These are phyloP conservation scores for Alternaria ethzedia DNA, from an alignment of 2,329 filamentous ascomycete genomes.

Conservation along the genomic window DNA sequence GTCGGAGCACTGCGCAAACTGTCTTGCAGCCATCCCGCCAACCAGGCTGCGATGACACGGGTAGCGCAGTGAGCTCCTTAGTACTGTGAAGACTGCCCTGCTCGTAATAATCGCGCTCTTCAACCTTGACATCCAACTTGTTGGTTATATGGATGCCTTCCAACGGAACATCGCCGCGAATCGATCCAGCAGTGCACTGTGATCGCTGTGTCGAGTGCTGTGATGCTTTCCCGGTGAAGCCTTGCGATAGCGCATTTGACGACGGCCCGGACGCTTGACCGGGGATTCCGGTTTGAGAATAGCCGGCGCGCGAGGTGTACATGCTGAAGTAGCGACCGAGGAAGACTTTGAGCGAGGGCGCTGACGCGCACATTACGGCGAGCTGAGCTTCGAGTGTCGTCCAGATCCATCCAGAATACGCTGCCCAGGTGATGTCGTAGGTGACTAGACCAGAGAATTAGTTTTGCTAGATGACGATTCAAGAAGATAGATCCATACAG, in stretches of 20 bases:
- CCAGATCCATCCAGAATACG: slow-evolving; percentile 50
- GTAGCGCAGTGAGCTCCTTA: slow-evolving; percentile 24
- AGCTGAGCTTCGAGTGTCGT: slow-evolving; percentile 51
- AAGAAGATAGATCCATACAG: slow-evolving; percentile 12
- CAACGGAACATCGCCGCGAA: slow-evolving; percentile 21
- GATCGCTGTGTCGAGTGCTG: background rate
- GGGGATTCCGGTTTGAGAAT: slow-evolving; percentile 9
- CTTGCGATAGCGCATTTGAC: background rate
- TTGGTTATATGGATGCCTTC: slow-evolving; percentile 30
- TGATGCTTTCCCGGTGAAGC: background rate
- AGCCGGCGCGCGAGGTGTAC: slow-evolving; percentile 13
- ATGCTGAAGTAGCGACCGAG: slow-evolving; percentile 50
- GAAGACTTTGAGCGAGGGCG: slow-evolving; percentile 53
- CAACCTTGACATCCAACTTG: slow-evolving; percentile 24
- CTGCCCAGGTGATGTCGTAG: slow-evolving; percentile 51
- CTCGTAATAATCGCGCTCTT: slow-evolving; percentile 26
- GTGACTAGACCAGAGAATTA: slow-evolving; percentile 22
- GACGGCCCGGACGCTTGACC: background rate
- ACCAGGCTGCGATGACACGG: slow-evolving; percentile 4
- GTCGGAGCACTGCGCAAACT: slow-evolving; percentile 20
- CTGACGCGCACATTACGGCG: slow-evolving; percentile 52
- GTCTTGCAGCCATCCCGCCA: slow-evolving; percentile 23
- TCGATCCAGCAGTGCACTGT: background rate
- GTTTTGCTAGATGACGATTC: background rate
- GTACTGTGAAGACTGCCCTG: slow-evolving; percentile 28